Evolutionary conservation across 371 early-diverging fungal species (phyloP), one percentile per base, ranked within the genome.

Genomic region (Rhizomucor pusillus): DNA sequence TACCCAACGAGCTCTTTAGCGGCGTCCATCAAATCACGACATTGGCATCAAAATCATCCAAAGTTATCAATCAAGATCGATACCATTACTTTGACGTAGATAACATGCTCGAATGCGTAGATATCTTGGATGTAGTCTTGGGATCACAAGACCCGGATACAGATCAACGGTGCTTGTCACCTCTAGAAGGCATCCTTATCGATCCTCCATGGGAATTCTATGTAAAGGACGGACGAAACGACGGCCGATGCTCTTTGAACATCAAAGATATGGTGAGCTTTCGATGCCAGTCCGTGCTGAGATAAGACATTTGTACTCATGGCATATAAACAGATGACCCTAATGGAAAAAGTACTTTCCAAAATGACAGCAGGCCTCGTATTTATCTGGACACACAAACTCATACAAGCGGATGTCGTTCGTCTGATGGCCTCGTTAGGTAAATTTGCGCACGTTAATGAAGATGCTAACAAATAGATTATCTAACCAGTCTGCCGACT

Each of bases 131-230:
- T 13, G 46, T 49, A 1, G 18, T 63, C 22, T 13, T 67, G 6
- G 40, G 36, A 34, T 20, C 39, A 11, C 34, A 50, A 25, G 14
- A 25, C 13, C 22, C 49, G 16, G 22, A 47, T 0, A n/a, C 33
- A 19, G 29, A 23, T 23, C 49, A 54, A n/a, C 14, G 41, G 18
- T 16, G 11, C 1, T 50, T 50, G 10, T 68, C 69, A 1, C 25
- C 57, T 1, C 39, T 81, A 11, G 77, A 86, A 46, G 82, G 86
- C 5, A 73, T 86, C 10, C 51, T 86, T 43, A 75, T 81, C 1
- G 86, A 86, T 63, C 86, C 84, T 11, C 84, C 84, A 49, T 86
- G 86, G 86, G 77, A 81, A 24, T 77, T 75, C 44, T 74, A 77
- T 59, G 67, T 78, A 3, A 70, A 69, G 16, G 82, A 84, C 57